A percentile compares a stretch with the other conserved stretches of the same genome.
phyloP scores from a whole-genome alignment of 805 yeast genomes.

The Starmera dryadoides region DNA sequence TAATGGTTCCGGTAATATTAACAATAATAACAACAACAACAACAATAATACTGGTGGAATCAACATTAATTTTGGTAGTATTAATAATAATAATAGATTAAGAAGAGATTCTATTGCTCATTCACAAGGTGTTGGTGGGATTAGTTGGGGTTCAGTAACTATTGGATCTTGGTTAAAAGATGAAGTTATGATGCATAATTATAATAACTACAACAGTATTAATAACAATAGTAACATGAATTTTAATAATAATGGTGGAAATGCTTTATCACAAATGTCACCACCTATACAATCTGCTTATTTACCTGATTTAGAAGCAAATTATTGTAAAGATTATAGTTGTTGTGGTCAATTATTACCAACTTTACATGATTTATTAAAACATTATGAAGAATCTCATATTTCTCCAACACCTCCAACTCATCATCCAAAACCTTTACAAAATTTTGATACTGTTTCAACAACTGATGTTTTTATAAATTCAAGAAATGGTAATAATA shows the following conservation, averaged over 20 bases:
- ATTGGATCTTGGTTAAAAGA: constrained; percentile 96
- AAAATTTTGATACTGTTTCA: constrained; percentile 79
- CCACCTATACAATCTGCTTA: constrained; percentile 70
- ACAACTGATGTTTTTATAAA: constrained; percentile 85
- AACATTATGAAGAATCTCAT: constrained; percentile 96
- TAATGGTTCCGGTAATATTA: not conserved
- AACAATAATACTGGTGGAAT: constrained; percentile 12
- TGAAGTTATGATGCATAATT: constrained; percentile 62
- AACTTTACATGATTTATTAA: constrained; percentile 83
- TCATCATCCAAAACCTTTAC: constrained; percentile 41
- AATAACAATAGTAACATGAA: constrained; percentile 7
- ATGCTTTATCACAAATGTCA: constrained; percentile 28
- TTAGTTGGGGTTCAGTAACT: constrained; percentile 93
- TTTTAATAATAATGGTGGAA: constrained; percentile 3
- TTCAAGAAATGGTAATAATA: constrained; percentile 15
- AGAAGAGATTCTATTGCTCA: constrained; percentile 91
- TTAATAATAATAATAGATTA: constrained; percentile 34
- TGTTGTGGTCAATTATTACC: constrained; percentile 94
- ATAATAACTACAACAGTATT: constrained; percentile 5
- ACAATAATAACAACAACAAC: constrained; percentile 1
- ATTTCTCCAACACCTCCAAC: constrained; percentile 55
- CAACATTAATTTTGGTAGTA: constrained; percentile 9
- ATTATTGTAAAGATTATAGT: constrained; percentile 92
- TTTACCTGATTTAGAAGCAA: constrained; percentile 88
- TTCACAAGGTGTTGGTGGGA: constrained; percentile 96